phyloP scores from a whole-genome alignment of 108 stramenopile genomes.

The Nitzschia sp. region DNA sequence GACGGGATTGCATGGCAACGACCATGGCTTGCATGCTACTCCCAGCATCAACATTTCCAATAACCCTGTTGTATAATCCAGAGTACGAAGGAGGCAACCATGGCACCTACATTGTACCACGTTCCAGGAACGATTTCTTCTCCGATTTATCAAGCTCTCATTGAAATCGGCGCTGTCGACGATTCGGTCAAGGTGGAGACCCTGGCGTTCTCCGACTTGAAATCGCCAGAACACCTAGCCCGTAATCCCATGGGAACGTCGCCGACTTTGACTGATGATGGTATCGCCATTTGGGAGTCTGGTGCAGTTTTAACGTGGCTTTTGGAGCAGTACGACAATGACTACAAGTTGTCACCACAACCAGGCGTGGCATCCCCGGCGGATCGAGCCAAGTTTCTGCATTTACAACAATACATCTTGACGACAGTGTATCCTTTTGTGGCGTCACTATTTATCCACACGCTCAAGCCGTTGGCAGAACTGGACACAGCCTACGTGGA shows the following conservation, averaged over 20 bases:
- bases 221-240: slow-evolving; percentile 8
- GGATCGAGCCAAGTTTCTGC: slow-evolving; percentile 22
- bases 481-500: slow-evolving; percentile 22
- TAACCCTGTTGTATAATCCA: too few relatives aligned
- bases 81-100: too few relatives aligned
- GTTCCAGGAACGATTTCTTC: slow-evolving; percentile 22
- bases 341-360: slow-evolving; percentile 1
- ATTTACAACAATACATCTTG: slow-evolving; percentile 23
- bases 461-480: slow-evolving; percentile 19
- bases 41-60: too few relatives aligned
- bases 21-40: too few relatives aligned
- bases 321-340: slow-evolving; percentile 18
- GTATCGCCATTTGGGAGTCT: slow-evolving; percentile 25
- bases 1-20: too few relatives aligned
- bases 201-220: slow-evolving; percentile 18
- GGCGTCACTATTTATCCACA: slow-evolving; percentile 25
- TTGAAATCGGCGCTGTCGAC: slow-evolving; percentile 1
- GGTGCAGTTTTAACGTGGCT: slow-evolving; percentile 23
- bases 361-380: background rate
- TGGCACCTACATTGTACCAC: slow-evolving; percentile 25
- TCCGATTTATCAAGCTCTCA: slow-evolving; percentile 24
- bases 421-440: slow-evolving; percentile 30
- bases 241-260: slow-evolving; percentile 31
- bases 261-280: slow-evolving; percentile 19
- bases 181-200: slow-evolving; percentile 10